Evolutionary conservation across 495 filamentous ascomycete species (phyloP).

Genomic region (Aspergillus indologenus): DNA sequence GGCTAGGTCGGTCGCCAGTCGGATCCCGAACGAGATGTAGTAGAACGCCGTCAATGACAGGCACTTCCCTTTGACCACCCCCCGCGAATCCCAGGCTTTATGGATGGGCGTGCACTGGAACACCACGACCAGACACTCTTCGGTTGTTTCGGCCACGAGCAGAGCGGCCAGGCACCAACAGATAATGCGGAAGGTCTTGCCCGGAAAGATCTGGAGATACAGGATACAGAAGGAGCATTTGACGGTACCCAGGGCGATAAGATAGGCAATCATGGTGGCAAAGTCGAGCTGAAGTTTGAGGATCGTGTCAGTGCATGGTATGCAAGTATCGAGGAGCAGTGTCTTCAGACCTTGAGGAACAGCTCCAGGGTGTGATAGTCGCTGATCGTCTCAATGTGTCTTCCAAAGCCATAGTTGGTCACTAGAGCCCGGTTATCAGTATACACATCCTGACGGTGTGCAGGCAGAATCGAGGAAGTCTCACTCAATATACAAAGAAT

Average conservation of each 20-base stretch:
- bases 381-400: constrained; percentile 18
- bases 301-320: neutral
- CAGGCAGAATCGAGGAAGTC: neutral
- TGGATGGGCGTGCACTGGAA: constrained; percentile 24
- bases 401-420: constrained; percentile 26
- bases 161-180: constrained; percentile 16
- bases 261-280: constrained; percentile 18
- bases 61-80: constrained; percentile 14
- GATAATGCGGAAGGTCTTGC: constrained; percentile 15
- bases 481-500: constrained; percentile 19
- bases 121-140: constrained; percentile 18
- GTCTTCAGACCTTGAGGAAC: constrained; percentile 21
- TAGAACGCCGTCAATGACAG: constrained; percentile 17
- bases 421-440: constrained; percentile 12
- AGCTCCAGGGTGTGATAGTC: constrained; percentile 5
- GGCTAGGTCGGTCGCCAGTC: constrained; percentile 30
- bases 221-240: constrained; percentile 26
- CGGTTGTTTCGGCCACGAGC: constrained; percentile 14
- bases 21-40: constrained; percentile 22
- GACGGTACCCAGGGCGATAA: constrained; percentile 20
- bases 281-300: constrained; percentile 18
- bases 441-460: neutral
- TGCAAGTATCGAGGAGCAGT: neutral
- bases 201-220: constrained; percentile 22
- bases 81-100: constrained; percentile 23